These are phyloP conservation scores for Diaporthe australafricana DNA, from an alignment of 2,329 filamentous ascomycete species.

Conservation along the genomic window DNA sequence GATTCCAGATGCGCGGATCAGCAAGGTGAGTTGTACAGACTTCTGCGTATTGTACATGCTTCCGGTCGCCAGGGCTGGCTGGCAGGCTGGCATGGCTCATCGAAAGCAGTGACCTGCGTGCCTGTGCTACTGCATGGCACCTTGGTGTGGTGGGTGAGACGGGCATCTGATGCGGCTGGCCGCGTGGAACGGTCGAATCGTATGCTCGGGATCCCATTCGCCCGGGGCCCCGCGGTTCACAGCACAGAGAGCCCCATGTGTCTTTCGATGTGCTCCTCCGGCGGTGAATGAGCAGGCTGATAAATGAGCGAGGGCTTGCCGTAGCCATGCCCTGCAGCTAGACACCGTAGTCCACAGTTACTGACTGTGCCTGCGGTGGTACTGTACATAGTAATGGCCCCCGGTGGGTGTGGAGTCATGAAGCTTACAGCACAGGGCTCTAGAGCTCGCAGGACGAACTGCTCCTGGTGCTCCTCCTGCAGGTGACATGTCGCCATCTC, in stretches of 20 bases:
- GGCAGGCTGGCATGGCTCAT: constrained; percentile 1
- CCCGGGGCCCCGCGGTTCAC: constrained; percentile 14
- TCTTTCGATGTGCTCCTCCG: neutral
- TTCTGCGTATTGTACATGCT: neutral
- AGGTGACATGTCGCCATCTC: constrained; percentile 25
- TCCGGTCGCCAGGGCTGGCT: constrained; percentile 1
- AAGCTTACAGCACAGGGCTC: constrained; percentile 22
- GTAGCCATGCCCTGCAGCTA: neutral
- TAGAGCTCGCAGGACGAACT: constrained; percentile 4
- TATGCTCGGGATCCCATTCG: constrained; percentile 26
- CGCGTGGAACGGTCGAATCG: constrained; percentile 23
- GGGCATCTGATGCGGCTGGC: constrained; percentile 30
- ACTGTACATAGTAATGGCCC: constrained; percentile 18
- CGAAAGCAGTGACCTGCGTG: neutral
- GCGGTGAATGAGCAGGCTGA: constrained; percentile 10
- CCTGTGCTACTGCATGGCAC: neutral
- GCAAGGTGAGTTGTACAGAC: constrained; percentile 1
- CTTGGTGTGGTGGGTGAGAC: constrained; percentile 24
- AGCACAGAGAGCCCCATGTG: neutral
- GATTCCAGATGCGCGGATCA: constrained; percentile 22
- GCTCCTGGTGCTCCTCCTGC: constrained; percentile 11
- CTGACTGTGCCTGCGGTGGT: constrained; percentile 11
- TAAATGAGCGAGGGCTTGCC: neutral
- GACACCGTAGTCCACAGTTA: constrained; percentile 17
- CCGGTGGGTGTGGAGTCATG: constrained; percentile 18